These are phyloP conservation scores for Sclerotinia minor DNA, from an alignment of 2,329 filamentous ascomycete species.

Conservation along the genomic window DNA sequence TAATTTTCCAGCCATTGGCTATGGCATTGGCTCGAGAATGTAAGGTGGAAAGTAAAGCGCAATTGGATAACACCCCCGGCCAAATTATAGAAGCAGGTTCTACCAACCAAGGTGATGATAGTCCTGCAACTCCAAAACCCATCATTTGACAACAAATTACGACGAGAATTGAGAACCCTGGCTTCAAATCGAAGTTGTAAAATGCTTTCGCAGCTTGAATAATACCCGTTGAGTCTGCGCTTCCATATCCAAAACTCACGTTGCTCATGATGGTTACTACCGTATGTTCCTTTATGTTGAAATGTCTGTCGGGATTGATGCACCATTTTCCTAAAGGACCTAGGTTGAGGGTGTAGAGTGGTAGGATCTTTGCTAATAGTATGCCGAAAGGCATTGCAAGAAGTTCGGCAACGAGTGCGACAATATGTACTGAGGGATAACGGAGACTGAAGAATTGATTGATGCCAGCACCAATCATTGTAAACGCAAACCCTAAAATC, in stretches of 20 bases:
- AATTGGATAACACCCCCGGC: slow-evolving; percentile 31
- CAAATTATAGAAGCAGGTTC: slow-evolving; percentile 44
- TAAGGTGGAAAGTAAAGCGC: slow-evolving; percentile 43
- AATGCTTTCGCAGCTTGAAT: slow-evolving; percentile 32
- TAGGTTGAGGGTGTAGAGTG: slow-evolving; percentile 28
- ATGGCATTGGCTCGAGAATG: slow-evolving; percentile 62
- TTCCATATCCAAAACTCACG: slow-evolving; percentile 49
- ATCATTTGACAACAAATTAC: slow-evolving; percentile 61
- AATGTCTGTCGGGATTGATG: slow-evolving; percentile 64
- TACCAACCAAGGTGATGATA: slow-evolving; percentile 58
- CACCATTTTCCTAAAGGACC: slow-evolving; percentile 44
- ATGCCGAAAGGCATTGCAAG: slow-evolving; percentile 32
- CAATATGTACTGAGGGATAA: slow-evolving; percentile 39
- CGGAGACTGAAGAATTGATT: slow-evolving; percentile 37
- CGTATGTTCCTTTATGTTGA: slow-evolving; percentile 68
- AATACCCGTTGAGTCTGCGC: slow-evolving; percentile 41
- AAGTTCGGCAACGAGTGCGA: slow-evolving; percentile 34
- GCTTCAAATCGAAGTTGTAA: slow-evolving; percentile 52
- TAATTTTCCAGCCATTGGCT: slow-evolving; percentile 56
- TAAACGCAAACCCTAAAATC: slow-evolving; percentile 54
- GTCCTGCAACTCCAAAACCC: slow-evolving; percentile 62
- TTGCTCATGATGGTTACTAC: slow-evolving; percentile 63
- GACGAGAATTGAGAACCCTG: slow-evolving; percentile 59
- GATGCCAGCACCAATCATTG: slow-evolving; percentile 34
- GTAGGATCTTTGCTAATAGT: slow-evolving; percentile 46